Base-by-base conservation (phyloP, 805 yeast species). In the Nadsonia fulvescens region DNA sequence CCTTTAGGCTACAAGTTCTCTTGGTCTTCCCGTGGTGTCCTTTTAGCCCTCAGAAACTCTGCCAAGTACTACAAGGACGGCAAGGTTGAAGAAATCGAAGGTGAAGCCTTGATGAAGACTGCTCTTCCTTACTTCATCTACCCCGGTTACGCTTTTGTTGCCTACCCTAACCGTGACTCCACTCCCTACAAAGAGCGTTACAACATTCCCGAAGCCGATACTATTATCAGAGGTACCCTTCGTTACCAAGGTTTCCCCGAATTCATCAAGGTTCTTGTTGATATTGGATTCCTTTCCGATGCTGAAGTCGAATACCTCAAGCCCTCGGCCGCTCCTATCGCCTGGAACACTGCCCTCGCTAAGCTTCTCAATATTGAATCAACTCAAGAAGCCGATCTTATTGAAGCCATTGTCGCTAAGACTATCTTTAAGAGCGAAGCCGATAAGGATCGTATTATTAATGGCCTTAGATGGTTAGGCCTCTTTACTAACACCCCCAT, bases 241-340 rank as follows among this genome's bases (percentile, higher is more conserved):
- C 71, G 98, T 61, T 89, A 65, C 70, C 95, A 82, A 61, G 98
- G 98, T 26, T 89, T 89, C 86, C 94, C 96, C 33, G 93, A 86
- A 60, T 86, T 89, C 53, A 73, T 83, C 53, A 83, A 83, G 61
- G 95, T 75, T 23, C 66, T 89, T 26, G 96, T 89, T 32, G 96
- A 86, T 55, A 57, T 82, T 42, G 95, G 94, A 14, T 73, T 89
- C 66, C 64, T 89, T 49, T 71, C 69, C 49, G 98, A 89, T 41
- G 73, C 68, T 15, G 65, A 66, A 37, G 52, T 55, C 35, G 46
- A 56, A 31, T 47, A 55, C 29, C 20, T 24, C 16, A 33, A 41
- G 27, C n/a, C n/a, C n/a, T n/a, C n/a, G n/a, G n/a, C n/a, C n/a
- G 29, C 37, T 29, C 54, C 64, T 27, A 54, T 61, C 32, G 62